These are phyloP conservation scores for Coemansia aciculifera DNA, from an alignment of 192 early-diverging fungal species.

Conservation along the genomic window DNA sequence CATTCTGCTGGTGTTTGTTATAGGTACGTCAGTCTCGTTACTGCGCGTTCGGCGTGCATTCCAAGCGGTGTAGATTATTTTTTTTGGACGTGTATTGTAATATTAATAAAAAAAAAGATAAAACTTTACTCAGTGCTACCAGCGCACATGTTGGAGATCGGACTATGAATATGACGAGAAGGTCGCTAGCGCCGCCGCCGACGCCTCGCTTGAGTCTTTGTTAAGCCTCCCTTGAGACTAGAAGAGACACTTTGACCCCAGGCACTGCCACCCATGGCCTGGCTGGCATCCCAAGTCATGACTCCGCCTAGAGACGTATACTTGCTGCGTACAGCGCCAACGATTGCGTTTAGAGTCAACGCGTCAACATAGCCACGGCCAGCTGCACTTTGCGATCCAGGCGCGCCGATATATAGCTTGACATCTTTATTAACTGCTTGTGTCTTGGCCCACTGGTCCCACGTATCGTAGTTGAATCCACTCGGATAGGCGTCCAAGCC, in stretches of 20 bases:
- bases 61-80: conserved; percentile 4
- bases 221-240: conserved; percentile 24
- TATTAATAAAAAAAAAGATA: not conserved
- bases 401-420: conserved; percentile 59
- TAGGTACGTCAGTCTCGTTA: not conserved
- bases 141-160: not conserved
- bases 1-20: conserved; percentile 4
- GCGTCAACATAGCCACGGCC: conserved; percentile 56
- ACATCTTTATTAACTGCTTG: conserved; percentile 61
- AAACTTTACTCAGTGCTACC: not conserved
- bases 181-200: not conserved
- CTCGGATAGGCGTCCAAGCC: conserved; percentile 54
- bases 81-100: not conserved
- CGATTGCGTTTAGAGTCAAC: conserved; percentile 41
- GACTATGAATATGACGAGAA: not conserved
- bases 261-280: conserved; percentile 31
- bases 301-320: conserved; percentile 65
- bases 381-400: conserved; percentile 59
- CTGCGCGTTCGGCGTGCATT: conserved; percentile 8
- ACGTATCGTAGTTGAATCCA: conserved; percentile 60
- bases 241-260: conserved; percentile 42
- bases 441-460: conserved; percentile 64
- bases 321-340: conserved; percentile 33
- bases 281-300: conserved; percentile 65
- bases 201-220: not conserved